A percentile compares a stretch with the other conserved stretches of the same genome.
Conservation (phyloP, 2,329 filamentous ascomycete species). For the Hypoxylon sp. region DNA sequence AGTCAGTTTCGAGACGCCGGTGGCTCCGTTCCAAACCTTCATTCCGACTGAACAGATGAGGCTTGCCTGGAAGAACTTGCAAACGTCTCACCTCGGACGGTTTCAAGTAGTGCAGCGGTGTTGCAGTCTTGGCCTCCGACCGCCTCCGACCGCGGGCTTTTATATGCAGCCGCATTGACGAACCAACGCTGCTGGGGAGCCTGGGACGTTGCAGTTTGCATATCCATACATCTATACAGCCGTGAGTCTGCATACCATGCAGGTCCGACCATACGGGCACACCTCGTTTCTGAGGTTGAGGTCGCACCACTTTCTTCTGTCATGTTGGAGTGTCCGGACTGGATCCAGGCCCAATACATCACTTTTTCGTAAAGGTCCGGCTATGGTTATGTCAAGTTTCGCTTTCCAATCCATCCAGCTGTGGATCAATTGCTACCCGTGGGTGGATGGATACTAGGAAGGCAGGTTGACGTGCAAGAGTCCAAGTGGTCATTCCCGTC, state of each 20-base stretch:
- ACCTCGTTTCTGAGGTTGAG: conserved; percentile 1
- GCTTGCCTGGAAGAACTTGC: conserved; percentile 11
- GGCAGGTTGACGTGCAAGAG: conserved; percentile 32
- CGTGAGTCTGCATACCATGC: conserved; percentile 31
- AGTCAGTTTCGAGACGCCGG: conserved; percentile 18
- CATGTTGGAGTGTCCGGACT: conserved; percentile 23
- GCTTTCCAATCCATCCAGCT: conserved; percentile 22
- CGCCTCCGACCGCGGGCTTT: conserved; percentile 36
- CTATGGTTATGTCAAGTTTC: conserved; percentile 32
- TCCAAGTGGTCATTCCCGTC: conserved; percentile 34
- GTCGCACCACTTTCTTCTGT: conserved; percentile 30
- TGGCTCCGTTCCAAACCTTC: conserved; percentile 11
- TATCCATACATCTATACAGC: neutral
- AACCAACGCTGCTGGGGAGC: conserved; percentile 14
- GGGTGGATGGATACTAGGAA: conserved; percentile 20
- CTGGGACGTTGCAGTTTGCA: neutral
- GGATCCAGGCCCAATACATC: conserved; percentile 30
- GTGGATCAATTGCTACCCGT: conserved; percentile 32
- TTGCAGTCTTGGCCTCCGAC: neutral
- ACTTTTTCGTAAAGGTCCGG: conserved; percentile 25
- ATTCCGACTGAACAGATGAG: conserved; percentile 10
- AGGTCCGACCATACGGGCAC: conserved; percentile 38
- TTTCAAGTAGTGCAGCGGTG: conserved; percentile 19
- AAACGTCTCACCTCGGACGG: conserved; percentile 19
- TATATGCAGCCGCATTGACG: conserved; percentile 31